Evolutionary conservation across 495 filamentous ascomycete species (phyloP).

Genomic region (Melanomma pulvis-pyrius): DNA sequence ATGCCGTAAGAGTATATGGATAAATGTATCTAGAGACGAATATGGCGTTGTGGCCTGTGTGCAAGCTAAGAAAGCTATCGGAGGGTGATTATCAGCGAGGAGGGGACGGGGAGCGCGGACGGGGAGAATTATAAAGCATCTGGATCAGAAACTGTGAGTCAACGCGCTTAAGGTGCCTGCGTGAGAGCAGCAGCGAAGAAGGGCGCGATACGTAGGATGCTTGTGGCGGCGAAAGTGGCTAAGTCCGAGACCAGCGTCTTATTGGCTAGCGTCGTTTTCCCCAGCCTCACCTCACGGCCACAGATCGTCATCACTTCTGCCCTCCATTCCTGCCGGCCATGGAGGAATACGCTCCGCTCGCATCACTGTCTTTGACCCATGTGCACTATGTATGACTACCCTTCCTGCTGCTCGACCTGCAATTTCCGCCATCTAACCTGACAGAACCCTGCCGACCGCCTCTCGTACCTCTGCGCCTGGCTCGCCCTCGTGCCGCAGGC

Average conservation of each 20-base stretch:
- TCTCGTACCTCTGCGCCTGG: conserved; percentile 88
- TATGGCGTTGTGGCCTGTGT: background rate
- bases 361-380: conserved; percentile 90
- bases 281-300: background rate
- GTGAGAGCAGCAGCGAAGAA: background rate
- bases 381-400: conserved; percentile 81
- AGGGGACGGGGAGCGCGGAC: background rate
- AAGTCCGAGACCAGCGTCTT: background rate
- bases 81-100: background rate
- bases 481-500: conserved; percentile 91
- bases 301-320: background rate
- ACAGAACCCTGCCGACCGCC: conserved; percentile 83
- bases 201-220: background rate
- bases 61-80: background rate
- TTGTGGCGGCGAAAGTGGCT: background rate
- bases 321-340: conserved; percentile 7
- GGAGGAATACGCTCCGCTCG: conserved; percentile 66
- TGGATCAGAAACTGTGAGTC: background rate
- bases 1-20: too few species aligned
- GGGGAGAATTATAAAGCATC: background rate
- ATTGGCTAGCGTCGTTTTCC: background rate
- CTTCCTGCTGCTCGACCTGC: background rate
- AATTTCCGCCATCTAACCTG: background rate
- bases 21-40: background rate
- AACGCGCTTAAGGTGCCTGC: background rate